A percentile compares a stretch with the other conserved stretches of the same genome.
phyloP scores from a whole-genome alignment of 257 asterid genomes.

The Marsdenia floribunda region DNA sequence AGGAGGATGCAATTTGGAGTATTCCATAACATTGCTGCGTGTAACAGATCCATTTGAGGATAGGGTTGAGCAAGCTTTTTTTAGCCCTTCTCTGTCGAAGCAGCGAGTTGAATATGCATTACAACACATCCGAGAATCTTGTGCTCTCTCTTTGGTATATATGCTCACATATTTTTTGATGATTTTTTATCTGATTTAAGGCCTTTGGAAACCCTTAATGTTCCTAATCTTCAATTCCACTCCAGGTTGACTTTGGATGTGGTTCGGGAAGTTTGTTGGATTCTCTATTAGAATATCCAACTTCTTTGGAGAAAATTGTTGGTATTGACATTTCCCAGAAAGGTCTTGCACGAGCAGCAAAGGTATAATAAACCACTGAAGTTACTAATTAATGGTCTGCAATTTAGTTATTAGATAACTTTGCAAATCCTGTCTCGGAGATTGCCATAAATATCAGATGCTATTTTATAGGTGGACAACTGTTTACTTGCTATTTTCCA shows the following conservation, averaged over 20 bases:
- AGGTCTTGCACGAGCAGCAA: slow-evolving; percentile 86
- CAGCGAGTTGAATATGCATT: slow-evolving; percentile 91
- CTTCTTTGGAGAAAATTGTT: slow-evolving; percentile 69
- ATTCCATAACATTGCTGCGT: slow-evolving; percentile 48
- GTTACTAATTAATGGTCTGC: slow-evolving; percentile 6
- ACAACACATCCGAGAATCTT: slow-evolving; percentile 61
- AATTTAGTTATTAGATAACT: neutral
- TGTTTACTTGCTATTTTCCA: neutral
- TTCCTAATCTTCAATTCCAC: slow-evolving; percentile 20
- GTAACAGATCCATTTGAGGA: slow-evolving; percentile 89
- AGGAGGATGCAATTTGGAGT: slow-evolving; percentile 69
- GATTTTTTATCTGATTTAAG: slow-evolving; percentile 6
- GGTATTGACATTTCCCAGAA: slow-evolving; percentile 81
- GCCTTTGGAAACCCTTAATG: slow-evolving; percentile 1
- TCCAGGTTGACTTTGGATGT: slow-evolving; percentile 96
- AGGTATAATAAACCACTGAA: slow-evolving; percentile 40
- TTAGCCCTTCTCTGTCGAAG: slow-evolving; percentile 84
- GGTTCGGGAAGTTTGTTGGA: slow-evolving; percentile 96
- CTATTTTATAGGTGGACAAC: neutral
- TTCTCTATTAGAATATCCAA: slow-evolving; percentile 67
- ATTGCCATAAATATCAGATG: neutral
- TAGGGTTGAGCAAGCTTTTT: slow-evolving; percentile 89
- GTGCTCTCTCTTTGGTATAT: slow-evolving; percentile 69
- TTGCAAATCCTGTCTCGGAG: neutral
- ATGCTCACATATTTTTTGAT: slow-evolving; percentile 10